Percentiles rank a stretch among this genome's conserved stretches.
These are phyloP conservation scores for Phalaenopsis aphrodite DNA, from an alignment of 106 monocot species.

Conservation along the genomic window DNA sequence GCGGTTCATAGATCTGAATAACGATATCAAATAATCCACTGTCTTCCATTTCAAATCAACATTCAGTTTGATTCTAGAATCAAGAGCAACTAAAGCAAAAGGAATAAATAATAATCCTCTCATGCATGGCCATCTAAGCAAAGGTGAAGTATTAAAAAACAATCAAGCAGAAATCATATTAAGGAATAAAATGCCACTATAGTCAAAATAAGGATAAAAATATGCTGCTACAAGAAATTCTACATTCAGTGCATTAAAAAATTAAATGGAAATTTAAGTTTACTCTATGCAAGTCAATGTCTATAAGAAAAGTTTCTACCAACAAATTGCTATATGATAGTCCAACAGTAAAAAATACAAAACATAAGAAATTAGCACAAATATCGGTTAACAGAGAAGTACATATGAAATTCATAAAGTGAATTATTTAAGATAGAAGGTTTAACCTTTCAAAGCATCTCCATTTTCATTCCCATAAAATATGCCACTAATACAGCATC, in stretches of 20 bases:
- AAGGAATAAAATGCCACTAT: not conserved
- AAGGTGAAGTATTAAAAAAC: not conserved
- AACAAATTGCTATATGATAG: not conserved
- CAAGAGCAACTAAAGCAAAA: not conserved
- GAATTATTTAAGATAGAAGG: slow-evolving; percentile 9
- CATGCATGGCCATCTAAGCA: not conserved
- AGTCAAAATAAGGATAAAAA: not conserved
- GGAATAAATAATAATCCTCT: not conserved
- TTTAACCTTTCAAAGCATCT: slow-evolving; percentile 92
- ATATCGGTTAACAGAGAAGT: not conserved
- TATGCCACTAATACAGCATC: slow-evolving; percentile 75
- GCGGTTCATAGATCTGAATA: not conserved
- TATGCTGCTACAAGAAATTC: not conserved
- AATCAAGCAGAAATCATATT: not conserved
- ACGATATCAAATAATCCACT: not conserved
- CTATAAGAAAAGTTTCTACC: not conserved
- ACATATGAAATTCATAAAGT: not conserved
- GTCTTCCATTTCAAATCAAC: not conserved
- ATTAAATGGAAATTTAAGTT: slow-evolving; percentile 2
- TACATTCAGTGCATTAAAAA: not conserved
- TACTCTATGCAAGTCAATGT: not conserved
- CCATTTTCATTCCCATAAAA: slow-evolving; percentile 85
- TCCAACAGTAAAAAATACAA: not conserved
- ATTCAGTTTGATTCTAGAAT: not conserved
- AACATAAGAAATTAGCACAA: not conserved